Evolutionary conservation across 192 early-diverging fungal genomes (phyloP).

Genomic region (Backusella luteola): DNA sequence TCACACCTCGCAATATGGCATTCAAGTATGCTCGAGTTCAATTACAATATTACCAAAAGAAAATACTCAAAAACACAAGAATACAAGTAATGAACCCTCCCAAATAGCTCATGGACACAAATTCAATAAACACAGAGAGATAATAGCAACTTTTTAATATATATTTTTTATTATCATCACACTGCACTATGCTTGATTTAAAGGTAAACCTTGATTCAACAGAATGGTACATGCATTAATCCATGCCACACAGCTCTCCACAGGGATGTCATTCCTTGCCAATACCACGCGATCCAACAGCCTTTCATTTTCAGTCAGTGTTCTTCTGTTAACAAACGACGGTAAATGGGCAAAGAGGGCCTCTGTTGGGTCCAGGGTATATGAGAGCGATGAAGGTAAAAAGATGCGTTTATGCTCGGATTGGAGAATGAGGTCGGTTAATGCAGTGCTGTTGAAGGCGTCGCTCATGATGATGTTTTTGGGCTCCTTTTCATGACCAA

Average conservation of each 20-base stretch:
- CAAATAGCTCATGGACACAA: too few species aligned
- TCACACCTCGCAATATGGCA: too few species aligned
- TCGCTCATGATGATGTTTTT: not conserved
- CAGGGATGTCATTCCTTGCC: not conserved
- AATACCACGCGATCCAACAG: not conserved
- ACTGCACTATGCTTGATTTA: not conserved
- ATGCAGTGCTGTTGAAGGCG: not conserved
- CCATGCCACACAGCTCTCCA: not conserved
- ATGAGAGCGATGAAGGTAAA: not conserved
- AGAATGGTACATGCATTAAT: not conserved
- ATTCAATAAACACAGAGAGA: too few species aligned
- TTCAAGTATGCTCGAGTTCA: too few species aligned
- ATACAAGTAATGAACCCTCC: too few species aligned
- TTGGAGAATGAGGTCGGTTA: not conserved
- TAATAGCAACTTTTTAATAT: too few species aligned
- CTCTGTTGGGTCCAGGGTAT: not conserved
- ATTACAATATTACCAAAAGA: too few species aligned
- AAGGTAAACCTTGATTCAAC: not conserved
- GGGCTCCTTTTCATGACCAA: not conserved
- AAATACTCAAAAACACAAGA: too few species aligned
- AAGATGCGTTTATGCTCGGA: not conserved
- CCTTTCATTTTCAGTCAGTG: not conserved
- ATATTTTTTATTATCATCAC: too few species aligned
- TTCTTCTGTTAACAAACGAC: not conserved
- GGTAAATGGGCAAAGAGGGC: not conserved